Percentiles rank a stretch among this genome's conserved stretches.
Evolutionary conservation across 1,284 basidiomycete genomes (phyloP).

Genomic region (Heterobasidion parviporum): DNA sequence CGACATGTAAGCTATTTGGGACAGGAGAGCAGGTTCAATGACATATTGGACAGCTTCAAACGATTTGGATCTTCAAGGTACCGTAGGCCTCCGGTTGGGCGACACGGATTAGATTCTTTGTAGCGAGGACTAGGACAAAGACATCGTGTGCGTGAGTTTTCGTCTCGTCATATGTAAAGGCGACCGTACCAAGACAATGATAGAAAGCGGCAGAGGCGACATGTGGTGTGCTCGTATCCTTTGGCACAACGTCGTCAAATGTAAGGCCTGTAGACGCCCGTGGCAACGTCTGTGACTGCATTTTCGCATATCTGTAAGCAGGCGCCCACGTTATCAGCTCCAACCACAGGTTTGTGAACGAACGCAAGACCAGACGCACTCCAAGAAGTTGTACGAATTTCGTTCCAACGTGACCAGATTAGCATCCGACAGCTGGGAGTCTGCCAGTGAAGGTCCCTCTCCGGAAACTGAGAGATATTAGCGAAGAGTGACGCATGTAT

Average conservation of each 20-base stretch:
- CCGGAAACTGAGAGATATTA: conserved; percentile 18
- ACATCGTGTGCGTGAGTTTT: not conserved
- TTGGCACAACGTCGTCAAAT: conserved; percentile 62
- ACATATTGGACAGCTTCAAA: conserved; percentile 9
- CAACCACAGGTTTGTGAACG: not conserved
- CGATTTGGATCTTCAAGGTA: conserved; percentile 31
- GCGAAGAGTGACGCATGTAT: not conserved
- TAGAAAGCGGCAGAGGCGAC: conserved; percentile 75
- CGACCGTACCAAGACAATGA: conserved; percentile 62
- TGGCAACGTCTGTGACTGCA: conserved; percentile 58
- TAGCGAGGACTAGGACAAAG: conserved; percentile 45
- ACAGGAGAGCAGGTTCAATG: too few relatives aligned
- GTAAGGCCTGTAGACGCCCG: conserved; percentile 35
- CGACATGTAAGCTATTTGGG: not conserved
- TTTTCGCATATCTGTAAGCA: conserved; percentile 57
- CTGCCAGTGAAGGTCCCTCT: conserved; percentile 25
- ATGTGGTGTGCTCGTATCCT: conserved; percentile 55
- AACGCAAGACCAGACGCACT: conserved; percentile 36
- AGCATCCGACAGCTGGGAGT: conserved; percentile 45
- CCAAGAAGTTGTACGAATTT: conserved; percentile 70
- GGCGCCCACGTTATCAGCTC: not conserved
- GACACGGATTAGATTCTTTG: conserved; percentile 51
- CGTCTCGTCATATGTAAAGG: not conserved
- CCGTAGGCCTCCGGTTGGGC: conserved; percentile 49
- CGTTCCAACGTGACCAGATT: conserved; percentile 56